phyloP scores from a whole-genome alignment of 202 grass and related monocot species.

The Setaria viridis region DNA sequence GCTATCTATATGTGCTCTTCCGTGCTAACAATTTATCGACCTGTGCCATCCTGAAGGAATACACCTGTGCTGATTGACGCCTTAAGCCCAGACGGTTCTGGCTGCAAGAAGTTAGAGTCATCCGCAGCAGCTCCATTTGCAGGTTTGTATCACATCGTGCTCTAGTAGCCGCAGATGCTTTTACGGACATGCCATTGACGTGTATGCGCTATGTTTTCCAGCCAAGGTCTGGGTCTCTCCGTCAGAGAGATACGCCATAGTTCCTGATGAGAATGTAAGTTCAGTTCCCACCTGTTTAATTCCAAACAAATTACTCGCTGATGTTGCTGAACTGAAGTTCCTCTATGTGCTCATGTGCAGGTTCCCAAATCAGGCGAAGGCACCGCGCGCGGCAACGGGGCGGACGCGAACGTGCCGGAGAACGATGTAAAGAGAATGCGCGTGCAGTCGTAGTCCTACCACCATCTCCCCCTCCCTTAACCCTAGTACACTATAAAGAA shows the following conservation, averaged over 20 bases:
- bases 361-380: conserved; percentile 49
- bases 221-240: conserved; percentile 97
- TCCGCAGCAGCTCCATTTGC: conserved; percentile 66
- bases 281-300: not conserved
- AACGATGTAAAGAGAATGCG: conserved; percentile 80
- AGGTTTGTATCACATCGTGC: conserved; percentile 49
- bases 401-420: conserved; percentile 73
- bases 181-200: conserved; percentile 9
- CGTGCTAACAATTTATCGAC: conserved; percentile 33
- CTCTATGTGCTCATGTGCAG: conserved; percentile 34
- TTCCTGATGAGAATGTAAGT: conserved; percentile 92
- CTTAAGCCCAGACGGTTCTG: conserved; percentile 81
- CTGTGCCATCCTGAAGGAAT: conserved; percentile 64
- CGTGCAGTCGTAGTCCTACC: conserved; percentile 44
- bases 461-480: not conserved
- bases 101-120: conserved; percentile 75
- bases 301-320: not conserved
- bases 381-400: conserved; percentile 54
- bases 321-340: conserved; percentile 30
- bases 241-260: conserved; percentile 98
- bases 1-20: not conserved
- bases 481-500: conserved; percentile 9
- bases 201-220: conserved; percentile 42
- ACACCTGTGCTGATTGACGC: conserved; percentile 80
- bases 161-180: conserved; percentile 18